phyloP scores from a whole-genome alignment of 139 green algal genomes.

The Astrephomene gubernaculifera region DNA sequence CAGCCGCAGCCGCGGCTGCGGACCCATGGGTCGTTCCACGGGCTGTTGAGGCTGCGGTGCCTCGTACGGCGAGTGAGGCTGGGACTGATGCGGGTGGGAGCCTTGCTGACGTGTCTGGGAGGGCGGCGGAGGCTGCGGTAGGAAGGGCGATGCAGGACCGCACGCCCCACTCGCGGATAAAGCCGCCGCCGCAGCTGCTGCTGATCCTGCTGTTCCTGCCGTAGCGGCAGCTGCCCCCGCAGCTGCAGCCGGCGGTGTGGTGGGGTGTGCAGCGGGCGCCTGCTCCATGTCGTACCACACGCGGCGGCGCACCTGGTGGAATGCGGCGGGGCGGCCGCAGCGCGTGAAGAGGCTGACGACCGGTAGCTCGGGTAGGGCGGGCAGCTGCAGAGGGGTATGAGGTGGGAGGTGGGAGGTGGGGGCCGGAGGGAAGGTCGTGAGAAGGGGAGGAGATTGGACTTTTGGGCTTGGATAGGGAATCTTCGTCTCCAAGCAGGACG shows the following conservation, averaged over 20 bases:
- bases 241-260: neutral
- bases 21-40: no score
- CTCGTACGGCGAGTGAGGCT: no score
- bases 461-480: neutral
- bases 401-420: neutral
- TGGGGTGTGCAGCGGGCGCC: neutral
- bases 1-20: neutral
- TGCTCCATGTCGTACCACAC: slow-evolving; percentile 31
- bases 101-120: no score
- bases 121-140: no score
- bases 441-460: neutral
- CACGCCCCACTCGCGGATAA: no score
- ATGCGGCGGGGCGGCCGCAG: neutral
- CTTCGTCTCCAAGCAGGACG: neutral
- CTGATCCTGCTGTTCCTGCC: neutral
- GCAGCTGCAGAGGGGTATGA: slow-evolving; percentile 3
- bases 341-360: slow-evolving; percentile 15
- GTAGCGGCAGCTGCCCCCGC: neutral
- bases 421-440: neutral
- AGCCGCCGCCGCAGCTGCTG: neutral
- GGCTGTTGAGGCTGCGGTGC: no score
- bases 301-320: neutral
- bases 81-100: no score
- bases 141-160: no score
- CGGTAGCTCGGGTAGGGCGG: slow-evolving; percentile 1